A percentile compares a stretch with the other conserved stretches of the same genome.
These are phyloP conservation scores for Umbelopsis sp. DNA, from an alignment of 371 early-diverging fungal genomes.

Conservation along the genomic window DNA sequence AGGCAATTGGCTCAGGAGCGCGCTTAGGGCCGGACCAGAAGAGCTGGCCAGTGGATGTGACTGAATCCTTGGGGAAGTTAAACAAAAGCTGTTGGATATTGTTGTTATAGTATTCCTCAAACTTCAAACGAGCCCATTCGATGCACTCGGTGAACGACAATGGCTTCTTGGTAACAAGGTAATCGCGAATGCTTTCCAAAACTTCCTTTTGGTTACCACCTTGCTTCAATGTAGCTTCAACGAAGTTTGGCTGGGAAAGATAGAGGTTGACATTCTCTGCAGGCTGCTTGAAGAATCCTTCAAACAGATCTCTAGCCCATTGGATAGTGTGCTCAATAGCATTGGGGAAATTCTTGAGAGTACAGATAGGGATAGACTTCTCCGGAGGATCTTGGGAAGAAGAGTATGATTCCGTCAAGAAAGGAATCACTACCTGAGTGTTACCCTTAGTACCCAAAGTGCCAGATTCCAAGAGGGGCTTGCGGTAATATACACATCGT, in stretches of 20 bases:
- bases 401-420: conserved; percentile 98
- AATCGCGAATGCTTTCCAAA: conserved; percentile 70
- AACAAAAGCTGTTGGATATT: conserved; percentile 91
- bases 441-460: conserved; percentile 99
- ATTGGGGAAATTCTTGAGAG: conserved; percentile 99
- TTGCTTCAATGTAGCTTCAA: conserved; percentile 81
- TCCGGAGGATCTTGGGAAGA: conserved; percentile 99
- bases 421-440: conserved; percentile 97
- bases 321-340: conserved; percentile 99
- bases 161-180: conserved; percentile 79
- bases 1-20: conserved; percentile 87
- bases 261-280: conserved; percentile 94
- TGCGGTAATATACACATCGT: conserved; percentile 96
- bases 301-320: conserved; percentile 99
- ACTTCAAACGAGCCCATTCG: conserved; percentile 89
- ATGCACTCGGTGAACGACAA: conserved; percentile 90
- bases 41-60: conserved; percentile 90
- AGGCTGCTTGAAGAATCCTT: conserved; percentile 91
- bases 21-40: conserved; percentile 99
- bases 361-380: conserved; percentile 99
- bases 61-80: conserved; percentile 95
- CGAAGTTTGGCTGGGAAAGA: conserved; percentile 80
- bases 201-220: conserved; percentile 81
- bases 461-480: conserved; percentile 98
- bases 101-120: conserved; percentile 94